phyloP scores from a whole-genome alignment of 768 basidiomycete genomes.

The Suillus paluster region DNA sequence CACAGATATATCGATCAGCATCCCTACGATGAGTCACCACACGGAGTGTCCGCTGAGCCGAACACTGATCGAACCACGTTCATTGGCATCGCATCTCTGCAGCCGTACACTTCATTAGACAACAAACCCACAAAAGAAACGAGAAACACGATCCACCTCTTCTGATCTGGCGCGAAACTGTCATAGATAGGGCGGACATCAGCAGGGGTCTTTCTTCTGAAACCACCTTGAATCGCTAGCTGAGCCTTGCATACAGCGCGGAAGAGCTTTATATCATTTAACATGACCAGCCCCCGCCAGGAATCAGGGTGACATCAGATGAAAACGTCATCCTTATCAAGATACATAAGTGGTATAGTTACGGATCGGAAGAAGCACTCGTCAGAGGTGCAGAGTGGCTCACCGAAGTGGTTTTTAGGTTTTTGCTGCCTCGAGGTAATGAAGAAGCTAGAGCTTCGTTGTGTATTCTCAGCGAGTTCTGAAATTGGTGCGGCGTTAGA shows the following conservation, averaged over 20 bases:
- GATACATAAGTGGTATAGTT: slow-evolving; percentile 19
- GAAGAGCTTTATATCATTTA: background rate
- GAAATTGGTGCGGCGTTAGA: background rate
- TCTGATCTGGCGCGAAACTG: slow-evolving; percentile 57
- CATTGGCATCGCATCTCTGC: background rate
- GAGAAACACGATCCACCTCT: slow-evolving; percentile 57
- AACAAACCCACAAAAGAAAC: slow-evolving; percentile 66
- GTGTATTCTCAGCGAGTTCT: background rate
- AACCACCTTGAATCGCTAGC: slow-evolving; percentile 15
- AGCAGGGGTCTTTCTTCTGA: slow-evolving; percentile 36
- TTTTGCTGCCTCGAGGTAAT: background rate
- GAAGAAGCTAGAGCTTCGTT: background rate
- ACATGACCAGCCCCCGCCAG: no score
- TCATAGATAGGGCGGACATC: slow-evolving; percentile 46
- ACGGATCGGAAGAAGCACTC: no score
- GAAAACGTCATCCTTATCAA: slow-evolving; percentile 18
- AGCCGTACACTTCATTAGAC: slow-evolving; percentile 49
- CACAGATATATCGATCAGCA: no score
- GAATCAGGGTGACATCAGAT: slow-evolving; percentile 7
- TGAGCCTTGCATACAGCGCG: no score
- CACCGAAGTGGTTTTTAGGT: background rate
- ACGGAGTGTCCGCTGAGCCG: no score
- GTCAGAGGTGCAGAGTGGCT: background rate
- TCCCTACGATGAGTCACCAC: no score
- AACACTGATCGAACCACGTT: slow-evolving; percentile 51